Conservation (phyloP, 306 rosid species). For the Cicer arietinum region DNA sequence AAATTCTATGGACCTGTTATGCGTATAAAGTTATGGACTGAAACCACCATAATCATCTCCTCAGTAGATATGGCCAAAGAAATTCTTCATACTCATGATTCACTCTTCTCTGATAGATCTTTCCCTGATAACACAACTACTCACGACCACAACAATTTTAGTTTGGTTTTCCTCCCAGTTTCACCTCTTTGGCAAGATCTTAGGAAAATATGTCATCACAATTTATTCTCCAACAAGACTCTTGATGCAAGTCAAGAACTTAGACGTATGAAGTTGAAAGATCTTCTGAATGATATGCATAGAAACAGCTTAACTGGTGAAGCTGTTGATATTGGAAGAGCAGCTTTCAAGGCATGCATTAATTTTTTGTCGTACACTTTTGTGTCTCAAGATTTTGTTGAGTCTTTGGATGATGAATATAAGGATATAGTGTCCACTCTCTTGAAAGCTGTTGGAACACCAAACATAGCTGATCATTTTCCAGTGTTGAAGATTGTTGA, state of each 20-base stretch:
- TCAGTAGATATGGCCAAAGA: constrained; percentile 19
- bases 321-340: constrained; percentile 50
- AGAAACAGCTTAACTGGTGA: constrained; percentile 31
- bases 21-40: constrained; percentile 20
- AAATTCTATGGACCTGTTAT: constrained; percentile 32
- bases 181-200: constrained; percentile 43
- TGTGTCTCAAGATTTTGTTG: constrained; percentile 54
- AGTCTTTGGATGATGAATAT: not conserved
- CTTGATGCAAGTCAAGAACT: constrained; percentile 47
- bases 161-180: constrained; percentile 31
- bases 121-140: constrained; percentile 3
- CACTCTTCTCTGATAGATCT: constrained; percentile 24
- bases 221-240: constrained; percentile 43
- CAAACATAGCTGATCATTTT: constrained; percentile 53
- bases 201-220: constrained; percentile 28
- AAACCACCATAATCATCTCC: constrained; percentile 32
- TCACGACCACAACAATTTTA: constrained; percentile 13
- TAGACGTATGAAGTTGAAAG: constrained; percentile 44
- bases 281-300: constrained; percentile 43
- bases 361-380: constrained; percentile 52
- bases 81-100: constrained; percentile 31
- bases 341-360: constrained; percentile 47
- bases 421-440: constrained; percentile 43
- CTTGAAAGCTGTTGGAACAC: constrained; percentile 47
- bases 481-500: constrained; percentile 48